Conservation (phyloP, 176 grass and related monocot species). For the Eleusine coracana region DNA sequence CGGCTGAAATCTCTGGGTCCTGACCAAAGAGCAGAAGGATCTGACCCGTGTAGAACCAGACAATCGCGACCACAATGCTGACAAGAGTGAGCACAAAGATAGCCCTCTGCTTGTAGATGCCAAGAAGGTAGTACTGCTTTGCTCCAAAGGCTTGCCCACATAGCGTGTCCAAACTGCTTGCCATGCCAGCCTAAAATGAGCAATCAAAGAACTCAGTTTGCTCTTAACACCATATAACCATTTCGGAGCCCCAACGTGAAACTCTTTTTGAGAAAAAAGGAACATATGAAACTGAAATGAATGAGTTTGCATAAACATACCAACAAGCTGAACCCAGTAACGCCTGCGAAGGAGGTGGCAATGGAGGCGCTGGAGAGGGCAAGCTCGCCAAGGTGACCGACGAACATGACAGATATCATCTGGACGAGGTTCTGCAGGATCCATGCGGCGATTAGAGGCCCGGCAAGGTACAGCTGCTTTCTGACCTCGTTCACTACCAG, state of each 20-base stretch:
- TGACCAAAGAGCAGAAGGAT: slow-evolving; percentile 77
- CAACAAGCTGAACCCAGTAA: slow-evolving; percentile 59
- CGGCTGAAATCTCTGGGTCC: slow-evolving; percentile 60
- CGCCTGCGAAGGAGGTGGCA: slow-evolving; percentile 50
- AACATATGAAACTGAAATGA: neutral
- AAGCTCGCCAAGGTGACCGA: slow-evolving; percentile 54
- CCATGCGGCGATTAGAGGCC: slow-evolving; percentile 43
- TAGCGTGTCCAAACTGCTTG: slow-evolving; percentile 58
- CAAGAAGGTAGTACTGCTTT: slow-evolving; percentile 61
- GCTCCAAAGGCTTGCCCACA: slow-evolving; percentile 82
- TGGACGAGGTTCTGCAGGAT: slow-evolving; percentile 55
- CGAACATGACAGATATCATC: slow-evolving; percentile 63
- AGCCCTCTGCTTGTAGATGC: slow-evolving; percentile 77
- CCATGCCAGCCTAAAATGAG: slow-evolving; percentile 46
- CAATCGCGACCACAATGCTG: slow-evolving; percentile 46
- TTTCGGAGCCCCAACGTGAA: neutral
- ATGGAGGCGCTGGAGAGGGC: slow-evolving; percentile 59
- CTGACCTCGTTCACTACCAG: slow-evolving; percentile 34
- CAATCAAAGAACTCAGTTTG: neutral
- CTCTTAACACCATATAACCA: neutral
- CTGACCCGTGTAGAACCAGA: slow-evolving; percentile 60
- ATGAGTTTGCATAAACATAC: slow-evolving; percentile 8
- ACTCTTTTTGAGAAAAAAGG: neutral
- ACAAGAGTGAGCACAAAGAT: slow-evolving; percentile 64
- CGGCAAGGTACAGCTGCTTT: slow-evolving; percentile 54